phyloP scores from a whole-genome alignment of 2,329 filamentous ascomycete genomes.

The Pestalotiopsis sp. region DNA sequence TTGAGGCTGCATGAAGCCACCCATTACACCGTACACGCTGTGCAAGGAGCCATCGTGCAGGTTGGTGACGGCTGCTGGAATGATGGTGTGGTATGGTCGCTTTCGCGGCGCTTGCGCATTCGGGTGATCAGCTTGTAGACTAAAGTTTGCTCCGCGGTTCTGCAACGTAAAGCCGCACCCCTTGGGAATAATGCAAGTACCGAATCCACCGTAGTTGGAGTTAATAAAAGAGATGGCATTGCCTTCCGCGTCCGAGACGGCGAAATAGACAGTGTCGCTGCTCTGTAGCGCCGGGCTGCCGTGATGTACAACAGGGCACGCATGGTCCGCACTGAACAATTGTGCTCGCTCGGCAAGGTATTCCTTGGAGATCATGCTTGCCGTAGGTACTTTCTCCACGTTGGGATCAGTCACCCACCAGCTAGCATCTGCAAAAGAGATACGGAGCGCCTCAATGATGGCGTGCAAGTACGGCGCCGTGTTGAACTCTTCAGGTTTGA shows the following conservation, averaged over 20 bases:
- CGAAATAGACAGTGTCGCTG: constrained; percentile 94
- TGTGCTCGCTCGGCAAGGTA: constrained; percentile 74
- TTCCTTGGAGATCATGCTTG: constrained; percentile 67
- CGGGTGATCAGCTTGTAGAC: constrained; percentile 69
- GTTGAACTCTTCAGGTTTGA: constrained; percentile 76
- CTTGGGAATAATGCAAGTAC: constrained; percentile 80
- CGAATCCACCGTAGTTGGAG: constrained; percentile 89
- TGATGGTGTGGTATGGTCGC: constrained; percentile 96
- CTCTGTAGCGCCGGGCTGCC: constrained; percentile 81
- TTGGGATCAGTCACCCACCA: constrained; percentile 92
- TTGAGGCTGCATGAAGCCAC: constrained; percentile 97
- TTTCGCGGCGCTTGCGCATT: constrained; percentile 82
- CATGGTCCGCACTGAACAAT: constrained; percentile 58
- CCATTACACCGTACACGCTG: constrained; percentile 94
- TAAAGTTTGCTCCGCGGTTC: constrained; percentile 89
- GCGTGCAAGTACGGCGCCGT: constrained; percentile 79
- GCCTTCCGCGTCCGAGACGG: constrained; percentile 76
- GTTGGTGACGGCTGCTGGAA: constrained; percentile 88
- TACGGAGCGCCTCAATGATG: constrained; percentile 82
- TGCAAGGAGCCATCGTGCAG: constrained; percentile 72
- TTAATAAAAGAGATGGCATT: constrained; percentile 98
- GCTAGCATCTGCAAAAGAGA: constrained; percentile 84
- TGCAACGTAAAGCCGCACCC: constrained; percentile 93
- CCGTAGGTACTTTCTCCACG: constrained; percentile 67
- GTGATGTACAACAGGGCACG: constrained; percentile 65